Base-by-base conservation (phyloP, 2,329 filamentous ascomycete genomes). In the Hymenoscyphus fructigenus region DNA sequence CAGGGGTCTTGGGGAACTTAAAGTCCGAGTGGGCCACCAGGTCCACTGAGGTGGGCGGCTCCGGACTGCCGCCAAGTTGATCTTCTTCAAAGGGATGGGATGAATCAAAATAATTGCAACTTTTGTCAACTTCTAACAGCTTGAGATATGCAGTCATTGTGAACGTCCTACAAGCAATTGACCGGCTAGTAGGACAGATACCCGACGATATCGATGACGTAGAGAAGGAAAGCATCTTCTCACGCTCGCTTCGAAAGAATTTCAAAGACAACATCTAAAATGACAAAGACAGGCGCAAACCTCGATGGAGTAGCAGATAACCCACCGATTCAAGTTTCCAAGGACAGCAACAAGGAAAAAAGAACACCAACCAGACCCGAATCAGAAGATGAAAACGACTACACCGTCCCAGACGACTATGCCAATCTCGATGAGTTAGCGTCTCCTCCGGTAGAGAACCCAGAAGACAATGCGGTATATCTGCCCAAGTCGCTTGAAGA, bases 391-490 rank as follows among this genome's bases (percentile, higher is more conserved):
- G 44, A 15, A 10, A 50, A 23, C 14, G 57, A 55, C 32, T 73
- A 73, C 50, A 60, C 71, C 58, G 41, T 72, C 17, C 70, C 71
- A 9, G 68, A 73, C 50, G 65, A 68, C 47, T 83, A 81, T 65
- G 75, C 69, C 53, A 80, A 81, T 66, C 73, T 83, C 28, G 76
- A 79, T 64, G 83, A 84, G 69, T 66, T 79, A 0, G 77, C 73
- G 2, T 78, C 80, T 15, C 75, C 79, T 38, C 81, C 82, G 2
- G 76, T 84, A 2, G 76, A 82, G 63, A 81, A 81, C 68, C 78
- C 73, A 26, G 75, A 76, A 53, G 78, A 80, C 65, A 75, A 68
- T 60, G 69, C 66, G 26, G 67, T 75, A 57, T 80, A 78, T 69
- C 74, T 67, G 26, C 76, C 78, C 72, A 75, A 74, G 60, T 79